Conservation (phyloP, 2,329 filamentous ascomycete species). For the Colletotrichum agaves region DNA sequence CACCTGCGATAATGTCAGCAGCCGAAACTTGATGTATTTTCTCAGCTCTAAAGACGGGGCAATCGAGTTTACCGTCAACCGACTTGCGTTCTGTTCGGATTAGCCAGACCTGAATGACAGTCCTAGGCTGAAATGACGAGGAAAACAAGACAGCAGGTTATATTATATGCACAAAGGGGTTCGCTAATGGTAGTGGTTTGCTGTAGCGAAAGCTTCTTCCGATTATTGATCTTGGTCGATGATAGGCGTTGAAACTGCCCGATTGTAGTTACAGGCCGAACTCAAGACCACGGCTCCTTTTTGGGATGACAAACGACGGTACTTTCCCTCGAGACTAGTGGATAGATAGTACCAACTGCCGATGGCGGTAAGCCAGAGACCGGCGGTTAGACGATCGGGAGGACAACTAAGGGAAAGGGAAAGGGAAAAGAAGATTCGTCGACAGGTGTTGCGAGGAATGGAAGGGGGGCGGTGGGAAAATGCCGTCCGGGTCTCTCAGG, state of each 20-base stretch:
- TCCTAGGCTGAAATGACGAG: not conserved
- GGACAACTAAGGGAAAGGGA: too few relatives aligned
- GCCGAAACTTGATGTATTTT: not conserved
- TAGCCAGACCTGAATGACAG: not conserved
- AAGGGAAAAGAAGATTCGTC: not conserved
- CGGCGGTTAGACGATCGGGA: too few relatives aligned
- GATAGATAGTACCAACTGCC: too few relatives aligned
- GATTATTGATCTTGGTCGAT: not conserved
- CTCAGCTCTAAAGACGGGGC: not conserved
- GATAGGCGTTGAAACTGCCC: not conserved
- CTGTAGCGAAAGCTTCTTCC: not conserved
- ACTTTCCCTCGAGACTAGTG: too few relatives aligned
- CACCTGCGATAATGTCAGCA: not conserved
- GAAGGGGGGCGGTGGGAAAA: not conserved
- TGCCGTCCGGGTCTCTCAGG: not conserved
- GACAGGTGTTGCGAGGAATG: not conserved
- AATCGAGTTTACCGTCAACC: not conserved
- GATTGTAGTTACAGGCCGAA: not conserved
- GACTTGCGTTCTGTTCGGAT: not conserved
- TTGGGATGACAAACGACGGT: not conserved
- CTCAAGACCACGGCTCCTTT: not conserved
- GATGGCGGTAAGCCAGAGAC: too few relatives aligned
- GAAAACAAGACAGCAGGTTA: not conserved
- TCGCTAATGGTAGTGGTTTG: too few relatives aligned
- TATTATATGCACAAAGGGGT: too few relatives aligned